Evolutionary conservation across 2,329 filamentous ascomycete genomes (phyloP), one percentile per base, ranked within the genome.

Genomic region (Pseudocercospora pini-densiflorae): DNA sequence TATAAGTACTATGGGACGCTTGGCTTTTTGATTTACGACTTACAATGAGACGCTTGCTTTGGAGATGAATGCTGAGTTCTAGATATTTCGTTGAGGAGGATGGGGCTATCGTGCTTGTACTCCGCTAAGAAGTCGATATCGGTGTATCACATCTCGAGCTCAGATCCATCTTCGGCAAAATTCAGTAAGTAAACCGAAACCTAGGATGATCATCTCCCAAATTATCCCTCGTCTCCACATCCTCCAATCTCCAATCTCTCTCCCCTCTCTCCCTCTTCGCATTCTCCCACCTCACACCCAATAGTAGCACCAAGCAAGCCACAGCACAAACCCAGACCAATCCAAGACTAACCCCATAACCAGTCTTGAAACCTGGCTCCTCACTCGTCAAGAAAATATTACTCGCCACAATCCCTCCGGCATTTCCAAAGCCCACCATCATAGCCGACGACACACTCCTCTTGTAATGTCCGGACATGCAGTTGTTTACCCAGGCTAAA

Each of bases 381-480:
- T 88, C 83, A 0, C 74, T 72, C 2, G 77, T 71, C 36, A 86
- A 72, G 69, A 84, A 88, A 62, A 87, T 81, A 68, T 87, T 86
- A 51, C 79, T 81, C 0, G 82, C 82, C 12, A 87, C 77, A 58
- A 86, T 82, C 3, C 84, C 85, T 0, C 80, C 82, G 7, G 81
- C 68, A 72, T 87, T 87, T 12, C 85, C 85, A 5, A 86, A 79
- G 65, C 82, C 70, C 70, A 85, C 81, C 78, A 83, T 83, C 67
- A 87, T 79, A 16, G 85, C 86, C 21, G 84, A 80, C 5, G 82
- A 81, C 29, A 89, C 80, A 0, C 81, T 79, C 19, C 85, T 81
- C 77, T 88, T 88, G 74, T 86, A 88, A 73, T 87, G 85, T 1
- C 86, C 86, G 0, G 80, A 82, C 69, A 87, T 80, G 68, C 86